Evolutionary conservation across 106 monocot species (phyloP), one percentile per base, ranked within the genome.

Genomic region (Agapanthus africanus): DNA sequence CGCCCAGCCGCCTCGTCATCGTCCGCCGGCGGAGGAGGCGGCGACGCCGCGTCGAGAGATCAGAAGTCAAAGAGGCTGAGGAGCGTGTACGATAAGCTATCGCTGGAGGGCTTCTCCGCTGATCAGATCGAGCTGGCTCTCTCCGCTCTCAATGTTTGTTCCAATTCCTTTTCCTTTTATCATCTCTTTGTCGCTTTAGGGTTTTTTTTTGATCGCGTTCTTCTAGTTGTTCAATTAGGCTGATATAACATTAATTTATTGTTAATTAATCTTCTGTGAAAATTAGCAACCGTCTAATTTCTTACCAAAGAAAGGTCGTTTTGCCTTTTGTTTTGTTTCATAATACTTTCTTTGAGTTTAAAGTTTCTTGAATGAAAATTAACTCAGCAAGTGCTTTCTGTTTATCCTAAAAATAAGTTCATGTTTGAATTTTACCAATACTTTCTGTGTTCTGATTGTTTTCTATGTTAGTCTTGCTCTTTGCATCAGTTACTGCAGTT

Each of bases 121-220:
- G 84, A 87, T 59, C 97, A 97, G 70, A 97, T 97, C 47, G 91
- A 97, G 54, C 69, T 54, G n/a, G 91, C 91, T 21, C 97, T 97
- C 34, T 84, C 89, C 54, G 74, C 79, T 27, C 89, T 92, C 69
- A 71, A 65, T 28, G 91, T 89, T 13, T 60, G 9, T 54, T 73
- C 59, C 15, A 23, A 35, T 22, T 71, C 41, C 38, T 66, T 9
- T 26, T 19, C 8, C n/a, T 38, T 42, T 14, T 39, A 23, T 50
- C 40, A 51, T 42, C 19, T 56, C 52, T n/a, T 18, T 13, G 28
- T 21, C 35, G 46, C 23, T 23, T 52, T 52, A 10, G 52, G 21
- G 23, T n/a, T n/a, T n/a, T 52, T 61, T 35, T 61, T 30, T 26
- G 23, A 27, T 65, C 65, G 37, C 65, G 26, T 35, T 5, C 62